A percentile compares a stretch with the other conserved stretches of the same genome.
Conservation (phyloP, 441 rosid genomes). For the Iberis amara region DNA sequence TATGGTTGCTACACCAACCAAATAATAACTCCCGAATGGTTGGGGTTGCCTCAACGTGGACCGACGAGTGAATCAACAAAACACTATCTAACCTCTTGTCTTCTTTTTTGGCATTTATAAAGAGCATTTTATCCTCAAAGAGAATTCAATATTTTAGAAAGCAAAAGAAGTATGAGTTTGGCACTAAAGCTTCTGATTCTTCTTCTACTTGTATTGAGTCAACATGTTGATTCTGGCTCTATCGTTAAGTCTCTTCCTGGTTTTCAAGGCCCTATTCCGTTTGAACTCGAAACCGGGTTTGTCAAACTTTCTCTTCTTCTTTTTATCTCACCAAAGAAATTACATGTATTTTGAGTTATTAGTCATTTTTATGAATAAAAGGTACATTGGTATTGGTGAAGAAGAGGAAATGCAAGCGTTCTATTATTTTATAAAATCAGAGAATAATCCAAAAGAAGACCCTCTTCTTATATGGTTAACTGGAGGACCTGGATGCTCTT, state of each 20-base stretch:
- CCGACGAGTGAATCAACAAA: no score
- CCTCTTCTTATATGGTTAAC: neutral
- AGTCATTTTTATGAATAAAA: neutral
- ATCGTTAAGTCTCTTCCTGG: slow-evolving; percentile 33
- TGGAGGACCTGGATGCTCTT: slow-evolving; percentile 2
- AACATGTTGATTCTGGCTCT: neutral
- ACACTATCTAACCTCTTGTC: no score
- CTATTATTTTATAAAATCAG: neutral
- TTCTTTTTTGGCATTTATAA: no score
- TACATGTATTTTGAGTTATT: no score
- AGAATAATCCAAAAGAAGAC: neutral
- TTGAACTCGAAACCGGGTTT: slow-evolving; percentile 42
- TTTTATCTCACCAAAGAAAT: no score
- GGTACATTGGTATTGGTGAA: neutral
- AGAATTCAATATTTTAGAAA: no score
- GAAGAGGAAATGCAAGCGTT: neutral
- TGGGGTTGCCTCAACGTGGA: no score
- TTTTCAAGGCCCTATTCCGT: slow-evolving; percentile 35
- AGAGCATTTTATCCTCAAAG: no score
- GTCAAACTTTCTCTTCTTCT: neutral
- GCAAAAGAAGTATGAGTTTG: no score
- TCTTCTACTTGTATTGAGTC: neutral
- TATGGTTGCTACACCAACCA: no score
- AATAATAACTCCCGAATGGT: no score
- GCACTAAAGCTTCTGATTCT: neutral